Percentiles rank a stretch among this genome's conserved stretches.
Conservation (phyloP, 495 filamentous ascomycete species). For the Neurospora sp. region DNA sequence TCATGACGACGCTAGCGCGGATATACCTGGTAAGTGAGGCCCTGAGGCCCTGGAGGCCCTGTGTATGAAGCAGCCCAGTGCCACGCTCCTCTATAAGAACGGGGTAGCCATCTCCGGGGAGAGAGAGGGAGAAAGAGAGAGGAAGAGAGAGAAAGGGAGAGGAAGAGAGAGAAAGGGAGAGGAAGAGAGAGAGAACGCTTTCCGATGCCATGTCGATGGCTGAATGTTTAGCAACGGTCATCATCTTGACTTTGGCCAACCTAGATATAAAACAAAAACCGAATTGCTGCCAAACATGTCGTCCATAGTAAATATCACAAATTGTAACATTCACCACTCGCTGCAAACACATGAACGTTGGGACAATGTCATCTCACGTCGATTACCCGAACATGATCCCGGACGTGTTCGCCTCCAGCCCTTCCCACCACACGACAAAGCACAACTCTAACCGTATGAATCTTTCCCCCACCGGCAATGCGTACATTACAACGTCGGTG, state of each 20-base stretch:
- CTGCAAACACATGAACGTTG: neutral
- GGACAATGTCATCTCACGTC: neutral
- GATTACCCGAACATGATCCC: neutral
- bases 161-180: no score
- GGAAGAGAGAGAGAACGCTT: no score
- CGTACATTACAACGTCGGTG: neutral
- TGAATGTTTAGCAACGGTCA: no score
- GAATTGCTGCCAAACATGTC: neutral
- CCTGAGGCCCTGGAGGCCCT: neutral
- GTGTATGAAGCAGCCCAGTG: no score
- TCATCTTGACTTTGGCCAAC: no score
- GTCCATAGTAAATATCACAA: neutral
- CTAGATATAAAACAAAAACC: neutral
- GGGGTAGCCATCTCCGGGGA: no score
- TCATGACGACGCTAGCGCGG: neutral
- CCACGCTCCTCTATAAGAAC: no score
- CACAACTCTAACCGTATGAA: neutral
- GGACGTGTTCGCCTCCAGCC: neutral
- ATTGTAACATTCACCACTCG: neutral
- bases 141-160: no score
- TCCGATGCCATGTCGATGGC: no score
- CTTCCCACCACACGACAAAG: neutral
- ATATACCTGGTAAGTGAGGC: neutral
- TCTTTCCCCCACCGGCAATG: neutral
- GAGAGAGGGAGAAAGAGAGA: no score